A percentile compares a stretch with the other conserved stretches of the same genome.
phyloP scores from a whole-genome alignment of 805 yeast species.

The Ogataea wickerhamii region DNA sequence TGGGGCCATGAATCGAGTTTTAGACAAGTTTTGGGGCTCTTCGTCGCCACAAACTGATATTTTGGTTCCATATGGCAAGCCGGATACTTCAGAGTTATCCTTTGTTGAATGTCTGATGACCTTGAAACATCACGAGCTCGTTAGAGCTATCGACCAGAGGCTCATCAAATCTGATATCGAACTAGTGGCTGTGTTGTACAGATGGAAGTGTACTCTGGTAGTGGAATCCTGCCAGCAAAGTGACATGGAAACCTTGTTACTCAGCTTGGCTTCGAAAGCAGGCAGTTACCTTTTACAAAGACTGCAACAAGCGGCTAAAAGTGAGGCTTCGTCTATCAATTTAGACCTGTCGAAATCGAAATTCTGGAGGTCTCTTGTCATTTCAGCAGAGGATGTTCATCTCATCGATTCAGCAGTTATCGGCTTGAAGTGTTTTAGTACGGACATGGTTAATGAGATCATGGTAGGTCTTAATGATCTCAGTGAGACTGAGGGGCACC shows the following conservation, averaged over 20 bases:
- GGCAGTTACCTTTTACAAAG: slow-evolving; percentile 39
- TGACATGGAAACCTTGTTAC: slow-evolving; percentile 27
- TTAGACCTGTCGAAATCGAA: slow-evolving; percentile 19
- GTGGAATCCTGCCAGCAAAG: slow-evolving; percentile 22
- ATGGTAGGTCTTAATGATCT: slow-evolving; percentile 15
- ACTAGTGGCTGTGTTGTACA: slow-evolving; percentile 41
- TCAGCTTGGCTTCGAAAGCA: slow-evolving; percentile 40
- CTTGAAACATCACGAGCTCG: slow-evolving; percentile 29
- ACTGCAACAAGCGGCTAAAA: background rate
- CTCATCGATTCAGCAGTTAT: background rate
- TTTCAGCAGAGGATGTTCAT: slow-evolving; percentile 4
- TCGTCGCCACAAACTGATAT: background rate
- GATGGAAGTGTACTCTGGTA: slow-evolving; percentile 33
- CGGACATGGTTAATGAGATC: slow-evolving; percentile 28
- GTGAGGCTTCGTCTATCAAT: slow-evolving; percentile 5
- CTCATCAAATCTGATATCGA: slow-evolving; percentile 47
- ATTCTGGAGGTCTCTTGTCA: slow-evolving; percentile 25
- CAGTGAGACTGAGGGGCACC: slow-evolving; percentile 1
- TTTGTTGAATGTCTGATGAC: slow-evolving; percentile 36
- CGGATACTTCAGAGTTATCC: slow-evolving; percentile 13
- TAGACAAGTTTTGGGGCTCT: slow-evolving; percentile 15
- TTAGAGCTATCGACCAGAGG: slow-evolving; percentile 24
- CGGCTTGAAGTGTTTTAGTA: slow-evolving; percentile 14
- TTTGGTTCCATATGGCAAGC: background rate
- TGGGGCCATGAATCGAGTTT: slow-evolving; percentile 15